phyloP scores from a whole-genome alignment of 306 rosid species.

The Cucurbita argyrosperma region DNA sequence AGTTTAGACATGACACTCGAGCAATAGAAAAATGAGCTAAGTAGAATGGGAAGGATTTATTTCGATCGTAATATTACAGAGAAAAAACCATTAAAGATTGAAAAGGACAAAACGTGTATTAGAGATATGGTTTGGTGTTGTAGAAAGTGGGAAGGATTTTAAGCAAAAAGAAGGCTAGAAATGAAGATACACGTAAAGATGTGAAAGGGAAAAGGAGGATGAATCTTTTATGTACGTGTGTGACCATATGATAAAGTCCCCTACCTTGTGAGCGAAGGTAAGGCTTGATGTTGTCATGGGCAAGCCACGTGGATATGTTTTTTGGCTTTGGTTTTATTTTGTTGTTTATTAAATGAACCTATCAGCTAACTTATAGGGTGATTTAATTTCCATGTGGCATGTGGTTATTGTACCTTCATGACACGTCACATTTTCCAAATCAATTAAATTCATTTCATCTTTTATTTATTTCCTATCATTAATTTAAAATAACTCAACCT shows the following conservation, averaged over 20 bases:
- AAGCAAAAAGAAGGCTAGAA: background rate
- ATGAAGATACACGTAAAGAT: background rate
- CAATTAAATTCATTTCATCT: background rate
- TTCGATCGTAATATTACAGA: too few species aligned
- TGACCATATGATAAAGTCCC: background rate
- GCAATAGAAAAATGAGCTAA: too few species aligned
- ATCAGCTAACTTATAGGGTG: background rate
- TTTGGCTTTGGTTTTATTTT: background rate
- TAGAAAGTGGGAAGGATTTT: background rate
- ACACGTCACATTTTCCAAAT: background rate
- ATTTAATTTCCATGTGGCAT: background rate
- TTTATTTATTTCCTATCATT: too few species aligned
- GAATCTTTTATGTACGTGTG: background rate
- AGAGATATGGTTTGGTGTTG: background rate
- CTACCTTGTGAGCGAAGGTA: background rate
- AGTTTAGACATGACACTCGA: background rate
- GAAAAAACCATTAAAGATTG: background rate
- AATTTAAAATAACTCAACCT: too few species aligned
- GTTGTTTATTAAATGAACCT: background rate
- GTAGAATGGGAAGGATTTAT: too few species aligned
- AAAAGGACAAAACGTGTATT: background rate
- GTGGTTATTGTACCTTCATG: background rate
- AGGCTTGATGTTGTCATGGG: background rate
- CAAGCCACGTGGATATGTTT: background rate
- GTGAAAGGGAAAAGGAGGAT: background rate